Percentiles rank a stretch among this genome's conserved stretches.
Evolutionary conservation across 768 basidiomycete genomes (phyloP).

Genomic region (Boletus sp.): DNA sequence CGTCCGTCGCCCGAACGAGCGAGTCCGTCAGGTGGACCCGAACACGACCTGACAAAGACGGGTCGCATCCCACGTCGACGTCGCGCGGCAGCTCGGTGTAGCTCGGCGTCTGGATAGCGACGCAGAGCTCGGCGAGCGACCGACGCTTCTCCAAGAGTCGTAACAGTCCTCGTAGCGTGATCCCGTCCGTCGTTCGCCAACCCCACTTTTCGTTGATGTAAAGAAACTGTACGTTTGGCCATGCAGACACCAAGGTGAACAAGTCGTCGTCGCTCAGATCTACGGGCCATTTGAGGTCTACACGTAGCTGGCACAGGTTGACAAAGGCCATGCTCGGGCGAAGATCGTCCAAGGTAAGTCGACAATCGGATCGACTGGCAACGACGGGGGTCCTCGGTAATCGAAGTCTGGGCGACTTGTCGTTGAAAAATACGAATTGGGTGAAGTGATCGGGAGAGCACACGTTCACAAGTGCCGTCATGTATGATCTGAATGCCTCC

Average conservation of each 20-base stretch:
- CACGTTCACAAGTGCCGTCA: not conserved
- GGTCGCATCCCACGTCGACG: not conserved
- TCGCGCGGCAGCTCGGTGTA: not conserved
- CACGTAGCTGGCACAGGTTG: not conserved
- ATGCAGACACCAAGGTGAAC: not conserved
- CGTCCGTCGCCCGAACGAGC: not conserved
- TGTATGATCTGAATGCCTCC: not conserved
- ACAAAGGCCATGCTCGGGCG: not conserved
- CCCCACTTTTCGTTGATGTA: not conserved
- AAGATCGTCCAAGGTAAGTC: not conserved
- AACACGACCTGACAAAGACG: too few species aligned
- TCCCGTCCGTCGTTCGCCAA: not conserved
- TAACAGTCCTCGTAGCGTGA: not conserved
- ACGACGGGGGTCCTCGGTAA: too few species aligned
- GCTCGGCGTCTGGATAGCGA: not conserved
- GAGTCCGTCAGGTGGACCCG: not conserved
- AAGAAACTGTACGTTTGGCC: not conserved
- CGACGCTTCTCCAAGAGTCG: not conserved
- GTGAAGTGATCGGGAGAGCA: not conserved
- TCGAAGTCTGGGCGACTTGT: too few species aligned
- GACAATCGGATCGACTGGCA: not conserved
- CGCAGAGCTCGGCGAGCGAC: not conserved
- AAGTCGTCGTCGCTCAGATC: not conserved
- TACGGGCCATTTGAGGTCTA: slow-evolving; percentile 1
- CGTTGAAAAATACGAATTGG: not conserved